Base-by-base conservation (phyloP, 2,329 filamentous ascomycete species). In the Fusarium keratoplasticum region DNA sequence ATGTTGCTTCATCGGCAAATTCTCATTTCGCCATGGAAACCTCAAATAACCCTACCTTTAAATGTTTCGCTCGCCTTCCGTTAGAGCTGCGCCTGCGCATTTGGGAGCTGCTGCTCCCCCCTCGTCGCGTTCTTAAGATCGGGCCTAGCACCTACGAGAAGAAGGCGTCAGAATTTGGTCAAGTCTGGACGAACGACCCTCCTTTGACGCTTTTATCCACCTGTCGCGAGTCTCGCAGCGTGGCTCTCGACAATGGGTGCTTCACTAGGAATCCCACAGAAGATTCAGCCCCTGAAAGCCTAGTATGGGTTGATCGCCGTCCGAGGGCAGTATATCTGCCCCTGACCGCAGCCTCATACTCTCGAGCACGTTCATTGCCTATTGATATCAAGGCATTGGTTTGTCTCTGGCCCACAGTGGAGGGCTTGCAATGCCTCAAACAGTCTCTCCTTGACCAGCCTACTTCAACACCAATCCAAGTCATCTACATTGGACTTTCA, bases 91-190 rank as follows among this genome's bases (percentile, higher is more conserved):
- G 35, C 1, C 36, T 73, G 2, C 50, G 52, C 13, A 61, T 73
- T 2, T 73, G 70, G 70, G 25, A 67, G 27, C 18, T 27, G 13
- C 55, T 55, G 9, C 22, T 69, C 4, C 68, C 61, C 33, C 5
- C 33, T 20, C 6, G n/a, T 50, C 29, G 58, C 22, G 20, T 13
- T 4, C 31, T 69, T 14, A 31, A 61, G 29, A 61, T 61, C 13
- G 35, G 18, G 25, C 20, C 33, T 1, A 58, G 22, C 8, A 25
- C n/a, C 35, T 13, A n/a, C 9, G 47, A 29, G 25, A 8, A 29
- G 16, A 38, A 40, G 1, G 8, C 7, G 11, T 38, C 35, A n/a
- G 52, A 47, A 27, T 22, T 57, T 25, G 29, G 52, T 10, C 20
- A 58, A 22, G 18, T 58, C 35, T 27, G 22, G 20, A 42, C 35